These are phyloP conservation scores for Talaromyces sp. DNA, from an alignment of 2,329 filamentous ascomycete species.

Conservation along the genomic window DNA sequence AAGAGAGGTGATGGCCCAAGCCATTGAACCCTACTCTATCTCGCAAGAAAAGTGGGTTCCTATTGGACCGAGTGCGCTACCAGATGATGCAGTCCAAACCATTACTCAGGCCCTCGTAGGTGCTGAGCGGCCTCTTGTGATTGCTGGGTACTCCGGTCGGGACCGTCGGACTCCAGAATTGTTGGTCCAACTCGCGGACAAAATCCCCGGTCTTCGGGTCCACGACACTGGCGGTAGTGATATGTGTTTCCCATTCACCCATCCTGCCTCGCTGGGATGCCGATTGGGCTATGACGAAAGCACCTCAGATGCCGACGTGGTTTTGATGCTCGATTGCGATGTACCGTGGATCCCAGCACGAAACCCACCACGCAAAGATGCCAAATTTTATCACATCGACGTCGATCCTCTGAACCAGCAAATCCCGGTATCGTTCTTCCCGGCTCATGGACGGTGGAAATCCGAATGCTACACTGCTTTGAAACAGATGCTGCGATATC, in stretches of 20 bases:
- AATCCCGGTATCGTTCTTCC: constrained; percentile 65
- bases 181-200: constrained; percentile 37
- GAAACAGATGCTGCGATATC: constrained; percentile 58
- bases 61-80: constrained; percentile 59
- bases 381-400: constrained; percentile 58
- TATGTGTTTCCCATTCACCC: constrained; percentile 35
- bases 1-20: constrained; percentile 73
- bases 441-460: constrained; percentile 56
- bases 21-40: constrained; percentile 64
- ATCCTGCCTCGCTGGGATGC: constrained; percentile 57
- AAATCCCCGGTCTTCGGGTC: constrained; percentile 39
- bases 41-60: constrained; percentile 64
- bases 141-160: constrained; percentile 42
- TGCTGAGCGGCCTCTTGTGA: constrained; percentile 40
- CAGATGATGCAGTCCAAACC: constrained; percentile 33
- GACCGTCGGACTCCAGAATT: constrained; percentile 31
- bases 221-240: constrained; percentile 43
- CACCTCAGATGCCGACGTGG: constrained; percentile 70
- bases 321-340: constrained; percentile 76
- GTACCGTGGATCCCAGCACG: constrained; percentile 80
- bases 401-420: constrained; percentile 61
- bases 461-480: constrained; percentile 59
- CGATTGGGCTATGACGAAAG: constrained; percentile 65
- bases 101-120: constrained; percentile 32
- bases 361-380: constrained; percentile 48